Evolutionary conservation across 495 filamentous ascomycete species (phyloP), one percentile per base, ranked within the genome.

Genomic region (Xylaria cubensis): DNA sequence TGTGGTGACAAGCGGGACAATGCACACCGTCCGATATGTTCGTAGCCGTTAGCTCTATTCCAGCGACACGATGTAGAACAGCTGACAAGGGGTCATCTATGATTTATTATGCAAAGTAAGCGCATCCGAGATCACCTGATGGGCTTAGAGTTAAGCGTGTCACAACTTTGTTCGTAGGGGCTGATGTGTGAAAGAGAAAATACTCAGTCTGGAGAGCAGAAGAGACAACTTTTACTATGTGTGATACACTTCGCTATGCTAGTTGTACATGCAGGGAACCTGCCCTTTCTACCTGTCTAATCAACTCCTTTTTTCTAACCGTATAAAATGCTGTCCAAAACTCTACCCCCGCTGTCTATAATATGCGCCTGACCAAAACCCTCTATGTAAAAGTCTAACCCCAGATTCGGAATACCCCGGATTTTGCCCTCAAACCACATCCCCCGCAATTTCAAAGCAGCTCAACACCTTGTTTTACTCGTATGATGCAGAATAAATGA

Each of bases 181-280:
- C 4, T 12, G 15, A 0, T 56, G 12, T 2, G 51, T 12, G 4
- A 4, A 21, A 26, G 21, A 26, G 50, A 32, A 41, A 10, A 42
- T 9, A 12, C 26, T 5, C 6, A 56, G 53, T 29, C 2, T 13
- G 2, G 10, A 41, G 39, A 41, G 8, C 9, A 10, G 1, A 42
- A 3, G 44, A 26, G 21, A 51, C 12, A 21, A 21, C 19, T 53
- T 4, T 53, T 39, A 15, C 39, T 51, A 10, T 51, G 36, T 29
- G 42, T 44, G 10, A 41, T 62, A 9, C 17, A 4, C 10, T 7
- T 39, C 32, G 1, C 15, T 29, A 21, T 7, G 36, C 44, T 36
- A 67, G 7, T 2, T 53, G 8, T 24, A 29, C n/a, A 36, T 67
- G 61, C 39, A 64, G 29, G 46, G 64, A 19, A 39, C 64, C 64